Conservation (phyloP, 805 yeast species). For the Yueomyces sp. region DNA sequence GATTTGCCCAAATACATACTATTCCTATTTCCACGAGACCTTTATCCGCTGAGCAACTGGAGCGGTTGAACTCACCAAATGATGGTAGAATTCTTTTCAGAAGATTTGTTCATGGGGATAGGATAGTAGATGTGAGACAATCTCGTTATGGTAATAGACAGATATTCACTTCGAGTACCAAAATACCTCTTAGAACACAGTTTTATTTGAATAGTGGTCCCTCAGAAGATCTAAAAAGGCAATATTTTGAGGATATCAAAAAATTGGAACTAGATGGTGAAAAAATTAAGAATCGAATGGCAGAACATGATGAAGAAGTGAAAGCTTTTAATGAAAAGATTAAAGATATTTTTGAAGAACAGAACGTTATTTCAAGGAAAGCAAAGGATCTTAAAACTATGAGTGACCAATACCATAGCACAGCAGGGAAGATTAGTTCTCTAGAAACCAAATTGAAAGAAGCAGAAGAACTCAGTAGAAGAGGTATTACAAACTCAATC, state of each 20-base stretch:
- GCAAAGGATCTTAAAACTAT: slow-evolving; percentile 6
- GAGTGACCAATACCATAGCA: slow-evolving; percentile 11
- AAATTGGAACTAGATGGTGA: slow-evolving; percentile 6
- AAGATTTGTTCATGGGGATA: slow-evolving; percentile 48
- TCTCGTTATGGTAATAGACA: slow-evolving; percentile 58
- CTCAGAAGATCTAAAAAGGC: slow-evolving; percentile 13
- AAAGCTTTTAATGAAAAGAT: slow-evolving; percentile 1
- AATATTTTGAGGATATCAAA: slow-evolving; percentile 8
- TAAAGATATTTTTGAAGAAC: slow-evolving; percentile 3
- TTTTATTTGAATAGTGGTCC: slow-evolving; percentile 15
- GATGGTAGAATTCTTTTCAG: slow-evolving; percentile 35
- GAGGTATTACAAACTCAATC: slow-evolving; percentile 31
- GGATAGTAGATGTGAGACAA: slow-evolving; percentile 33
- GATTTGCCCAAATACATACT: slow-evolving; percentile 32
- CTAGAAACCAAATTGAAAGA: slow-evolving; percentile 22
- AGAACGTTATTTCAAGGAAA: neutral
- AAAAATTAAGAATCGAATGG: slow-evolving; percentile 5
- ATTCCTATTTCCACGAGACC: slow-evolving; percentile 52
- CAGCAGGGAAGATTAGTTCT: slow-evolving; percentile 16
- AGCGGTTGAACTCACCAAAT: slow-evolving; percentile 25
- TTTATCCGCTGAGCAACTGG: slow-evolving; percentile 29
- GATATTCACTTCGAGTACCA: slow-evolving; percentile 25
- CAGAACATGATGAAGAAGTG: slow-evolving; percentile 3
- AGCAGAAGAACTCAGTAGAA: slow-evolving; percentile 26
- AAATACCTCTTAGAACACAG: slow-evolving; percentile 6